Base-by-base conservation (phyloP, 805 yeast genomes). In the Teunomyces stri region DNA sequence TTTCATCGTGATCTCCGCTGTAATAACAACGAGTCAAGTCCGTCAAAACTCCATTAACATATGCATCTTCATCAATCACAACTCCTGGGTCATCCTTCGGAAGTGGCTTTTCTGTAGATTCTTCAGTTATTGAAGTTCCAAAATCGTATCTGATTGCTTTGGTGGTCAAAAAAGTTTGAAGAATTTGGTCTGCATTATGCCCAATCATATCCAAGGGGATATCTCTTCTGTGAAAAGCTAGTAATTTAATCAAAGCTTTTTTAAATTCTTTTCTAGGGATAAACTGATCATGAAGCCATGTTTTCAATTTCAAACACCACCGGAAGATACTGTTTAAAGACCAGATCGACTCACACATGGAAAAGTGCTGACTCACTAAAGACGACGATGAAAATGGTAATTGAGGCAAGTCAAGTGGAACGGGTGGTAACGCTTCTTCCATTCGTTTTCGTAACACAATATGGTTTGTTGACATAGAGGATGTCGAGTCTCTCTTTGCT, bases 311-410 rank as follows among this genome's bases (percentile, higher is more conserved):
- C 45, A 74, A 67, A 30, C 83, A 75, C 88, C 88, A 83, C 27
- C 62, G 57, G 55, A 78, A 82, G 3, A 83, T 64, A 15, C 69
- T 70, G 0, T 76, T 73, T 11, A 84, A 51, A 0, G 77, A 68
- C 65, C 77, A 74, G 3, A 81, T 74, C 30, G 64, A 63, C 2
- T 59, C 57, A 53, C 86, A 81, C 20, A 65, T 69, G 9, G 75
- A 59, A 44, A 80, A 71, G 51, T 82, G 84, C n/a, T 67, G 64
- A 16, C 72, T 72, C 12, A 69, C 71, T 31, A 83, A 59, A 0
- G 75, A 63, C 10, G 77, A 70, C 0, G 85, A 74, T 3, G 79
- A 63, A 51, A 82, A 83, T 2, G 86, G 86, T 6, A 82, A 67
- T 39, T 76, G 71, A 0, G 88, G 87, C 15, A 80, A 55, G 39